A percentile compares a stretch with the other conserved stretches of the same genome.
These are phyloP conservation scores for Pseudonitzschia pungens DNA, from an alignment of 108 stramenopile genomes.

Conservation along the genomic window DNA sequence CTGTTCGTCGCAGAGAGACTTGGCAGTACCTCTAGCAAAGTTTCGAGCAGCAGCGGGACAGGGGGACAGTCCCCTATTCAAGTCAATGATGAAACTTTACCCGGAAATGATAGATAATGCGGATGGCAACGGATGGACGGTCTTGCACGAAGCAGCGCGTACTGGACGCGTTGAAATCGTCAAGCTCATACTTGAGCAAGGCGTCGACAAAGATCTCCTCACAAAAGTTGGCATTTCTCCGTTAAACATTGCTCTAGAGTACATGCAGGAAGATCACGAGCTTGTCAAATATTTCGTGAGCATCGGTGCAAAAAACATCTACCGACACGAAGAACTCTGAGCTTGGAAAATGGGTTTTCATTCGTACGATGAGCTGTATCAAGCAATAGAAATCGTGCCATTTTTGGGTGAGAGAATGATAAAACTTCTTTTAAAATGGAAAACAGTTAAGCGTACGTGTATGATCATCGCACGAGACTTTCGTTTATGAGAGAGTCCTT, in stretches of 20 bases:
- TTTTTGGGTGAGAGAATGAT: not conserved
- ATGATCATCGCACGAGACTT: not conserved
- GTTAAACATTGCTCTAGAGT: constrained; percentile 26
- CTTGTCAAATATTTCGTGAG: not conserved
- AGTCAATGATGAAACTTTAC: not conserved
- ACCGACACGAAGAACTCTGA: not conserved
- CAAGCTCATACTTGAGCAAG: constrained; percentile 41
- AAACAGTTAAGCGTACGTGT: not conserved
- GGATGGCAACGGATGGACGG: constrained; percentile 52
- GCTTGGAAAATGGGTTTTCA: too few species aligned
- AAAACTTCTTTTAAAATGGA: not conserved
- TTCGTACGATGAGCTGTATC: too few species aligned
- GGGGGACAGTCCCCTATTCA: not conserved
- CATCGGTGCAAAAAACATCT: constrained; percentile 12
- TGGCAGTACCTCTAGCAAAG: not conserved
- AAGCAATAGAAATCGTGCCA: not conserved
- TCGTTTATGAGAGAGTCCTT: not conserved
- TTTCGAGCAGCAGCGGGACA: not conserved
- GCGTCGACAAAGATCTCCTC: constrained; percentile 29
- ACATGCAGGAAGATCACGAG: constrained; percentile 14
- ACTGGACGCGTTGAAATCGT: constrained; percentile 33
- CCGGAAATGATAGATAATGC: constrained; percentile 15
- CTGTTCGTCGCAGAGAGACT: too few species aligned
- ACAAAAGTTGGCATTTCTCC: constrained; percentile 21
- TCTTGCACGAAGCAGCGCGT: constrained; percentile 49